Evolutionary conservation across 2,329 filamentous ascomycete species (phyloP), one percentile per base, ranked within the genome.

Genomic region (Trichoderma simmonsii): DNA sequence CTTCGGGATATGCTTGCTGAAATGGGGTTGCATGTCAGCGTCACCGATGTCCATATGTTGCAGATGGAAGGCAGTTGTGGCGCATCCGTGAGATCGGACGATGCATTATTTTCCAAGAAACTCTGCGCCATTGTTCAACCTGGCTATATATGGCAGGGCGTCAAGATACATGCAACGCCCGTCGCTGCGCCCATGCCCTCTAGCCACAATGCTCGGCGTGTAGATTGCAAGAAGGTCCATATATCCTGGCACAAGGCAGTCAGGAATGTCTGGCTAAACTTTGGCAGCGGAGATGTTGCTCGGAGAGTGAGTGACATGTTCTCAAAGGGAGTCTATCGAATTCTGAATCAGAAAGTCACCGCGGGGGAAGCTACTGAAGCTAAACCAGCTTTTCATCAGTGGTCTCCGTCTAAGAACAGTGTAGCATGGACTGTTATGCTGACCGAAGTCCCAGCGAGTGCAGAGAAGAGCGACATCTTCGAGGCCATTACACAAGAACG

Each of bases 231-330:
- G 62, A 80, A 80, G 57, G 75, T 84, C 0, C 75, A 78, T 32
- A 77, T 77, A 36, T 83, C 81, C 7, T 84, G 82, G 82, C 79
- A 82, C 67, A 78, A 78, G 24, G 73, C 81, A 11, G 75, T 60
- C 9, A 76, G 71, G 24, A 77, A 75, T 1, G 80, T 67, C 0
- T 79, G 75, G 75, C 71, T 83, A 4, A 79, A 77, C 24, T 83
- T 81, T 69, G 73, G 65, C 6, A 72, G 8, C 24, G 30, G 30
- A 2, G 57, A 56, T 0, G 63, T 76, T 34, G 71, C 71, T 24
- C 4, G 14, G 8, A 34, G 18, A 36, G 65, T 64, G 7, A 18
- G n/a, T 6, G 21, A 63, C 6, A 9, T 57, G 43, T 70, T 72
- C n/a, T 30, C 39, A 14, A 54, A 26, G 36, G 65, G 32, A 0